Base-by-base conservation (phyloP, 331 rosid genomes). In the Quercus tomentella region DNA sequence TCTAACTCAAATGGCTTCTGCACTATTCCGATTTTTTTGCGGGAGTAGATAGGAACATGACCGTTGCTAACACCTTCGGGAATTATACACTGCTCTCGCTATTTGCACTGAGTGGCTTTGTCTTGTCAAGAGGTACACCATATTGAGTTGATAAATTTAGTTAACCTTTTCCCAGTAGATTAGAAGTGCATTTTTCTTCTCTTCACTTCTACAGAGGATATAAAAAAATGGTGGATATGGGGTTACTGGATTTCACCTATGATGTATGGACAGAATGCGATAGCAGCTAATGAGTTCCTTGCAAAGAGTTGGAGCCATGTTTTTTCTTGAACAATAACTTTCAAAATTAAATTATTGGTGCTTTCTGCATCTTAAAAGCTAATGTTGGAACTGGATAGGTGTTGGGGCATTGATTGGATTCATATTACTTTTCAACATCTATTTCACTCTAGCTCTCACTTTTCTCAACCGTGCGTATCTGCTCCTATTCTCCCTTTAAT, bases 1-100 rank as follows among this genome's bases (percentile, higher is more conserved):
- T 56, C 66, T 90, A 5, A 88, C 70, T 79, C 97, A 90, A 49
- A 87, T 87, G 96, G 89, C 94, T 77, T 85, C 94, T 66, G 94
- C 84, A 15, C 71, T 92, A 60, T 94, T 92, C 28, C 88, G 94
- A 71, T n/a, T 78, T 89, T 52, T 71, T 84, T 4, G 87, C 82
- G n/a, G 86, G 82, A 22, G 3, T 22, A 11, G 26, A 82, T 26
- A 78, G 89, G 68, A 61, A 82, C 7, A 79, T 79, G 81, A 82
- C 78, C 9, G 41, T 87, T 25, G 85, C 85, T 5, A 74, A 75
- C 77, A 77, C 85, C 60, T 75, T 87, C 61, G 86, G 80, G 6
- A 43, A 83, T 56, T 82, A 77, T 74, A 74, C 78, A 74, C 33
- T 82, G 57, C 66, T 72, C 65, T 5, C 61, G 1, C 63, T 82